Evolutionary conservation across 306 rosid species (phyloP), one percentile per base, ranked within the genome.

Genomic region (Lotus japonicus): DNA sequence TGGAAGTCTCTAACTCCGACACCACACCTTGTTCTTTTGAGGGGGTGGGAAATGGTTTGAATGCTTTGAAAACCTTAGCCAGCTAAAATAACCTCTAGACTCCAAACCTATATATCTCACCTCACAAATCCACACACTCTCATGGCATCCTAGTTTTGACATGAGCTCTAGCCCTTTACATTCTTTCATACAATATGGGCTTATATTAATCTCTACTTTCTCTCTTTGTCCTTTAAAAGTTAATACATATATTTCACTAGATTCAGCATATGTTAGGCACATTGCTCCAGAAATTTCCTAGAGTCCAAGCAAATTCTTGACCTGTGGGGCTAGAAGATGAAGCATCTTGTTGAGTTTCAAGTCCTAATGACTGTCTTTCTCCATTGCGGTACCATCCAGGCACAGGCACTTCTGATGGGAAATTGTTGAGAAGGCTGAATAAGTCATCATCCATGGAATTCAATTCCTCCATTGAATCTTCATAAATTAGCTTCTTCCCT

Each of bases 311-410:
- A 3, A 66, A 76, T 33, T 68, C 75, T 4, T 72, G 54, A 59
- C 54, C 11, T 31, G 62, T 54, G 12, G 68, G 59, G 2, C 23
- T 21, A 11, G 72, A 12, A 3, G 68, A 11, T 2, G 81, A 70
- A 15, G 61, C 64, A 36, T 31, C 57, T 10, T 39, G 68, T 48
- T 52, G 73, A 48, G 21, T 66, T 6, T 66, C 84, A 12, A 53
- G 59, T 26, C 50, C 71, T 21, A 61, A 11, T 3, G 85, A 33
- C 0, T 77, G 66, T 18, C 35, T 66, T 8, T 53, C 59, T 61
- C 79, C 74, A 7, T 75, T 72, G 0, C 67, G 64, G 48, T 86
- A 83, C 97, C 95, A 91, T 1, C 77, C 84, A 0, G 90, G 91
- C 7, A 70, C 70, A 41, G 87, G 84, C 64, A 75, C 71, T 41